Evolutionary conservation across 148 eudicot species (phyloP), one percentile per base, ranked within the genome.

Genomic region (Euryodendron excelsum): DNA sequence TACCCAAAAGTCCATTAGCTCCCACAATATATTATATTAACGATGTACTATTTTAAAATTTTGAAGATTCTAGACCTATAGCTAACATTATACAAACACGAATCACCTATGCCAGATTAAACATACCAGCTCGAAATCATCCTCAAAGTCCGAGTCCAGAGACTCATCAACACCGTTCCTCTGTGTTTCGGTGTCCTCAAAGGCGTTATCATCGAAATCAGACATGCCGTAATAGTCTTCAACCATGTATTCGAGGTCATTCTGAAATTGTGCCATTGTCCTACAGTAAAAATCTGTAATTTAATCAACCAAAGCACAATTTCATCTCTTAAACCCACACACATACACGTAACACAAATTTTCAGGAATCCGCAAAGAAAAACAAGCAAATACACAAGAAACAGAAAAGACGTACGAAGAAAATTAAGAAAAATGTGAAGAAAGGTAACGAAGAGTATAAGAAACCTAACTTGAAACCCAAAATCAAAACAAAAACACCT

Each of bases 201-300:
- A 79, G 14, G 74, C 53, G 10, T 68, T 78, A n/a, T 86, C 86
- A n/a, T 84, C 87, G 17, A 82, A 80, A 72, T 86, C 88, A 61
- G 69, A 76, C 44, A 78, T 70, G 37, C 84, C 84, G 64, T 67
- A 78, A 62, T 77, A 80, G 18, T 86, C 83, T 55, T 87, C 89
- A 39, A 41, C 69, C 17, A 86, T 77, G 69, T 81, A 83, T 23
- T 87, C 89, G 0, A 89, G 87, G 62, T 91, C 90, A 11, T 86
- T 84, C 23, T 88, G 91, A 71, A 84, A 80, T 17, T 83, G 84
- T 25, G 86, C 90, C 97, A 93, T 93, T 53, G 60, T 62, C 81
- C 81, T 81, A 69, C 80, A 74, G 11, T 10, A 6, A 50, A 30
- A 44, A 25, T 59, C 30, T 17, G 25, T 12, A 76, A 55, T 67